Percentiles rank a stretch among this genome's conserved stretches.
Evolutionary conservation across 2,329 filamentous ascomycete species (phyloP).

Genomic region (Cladosporium sp.): DNA sequence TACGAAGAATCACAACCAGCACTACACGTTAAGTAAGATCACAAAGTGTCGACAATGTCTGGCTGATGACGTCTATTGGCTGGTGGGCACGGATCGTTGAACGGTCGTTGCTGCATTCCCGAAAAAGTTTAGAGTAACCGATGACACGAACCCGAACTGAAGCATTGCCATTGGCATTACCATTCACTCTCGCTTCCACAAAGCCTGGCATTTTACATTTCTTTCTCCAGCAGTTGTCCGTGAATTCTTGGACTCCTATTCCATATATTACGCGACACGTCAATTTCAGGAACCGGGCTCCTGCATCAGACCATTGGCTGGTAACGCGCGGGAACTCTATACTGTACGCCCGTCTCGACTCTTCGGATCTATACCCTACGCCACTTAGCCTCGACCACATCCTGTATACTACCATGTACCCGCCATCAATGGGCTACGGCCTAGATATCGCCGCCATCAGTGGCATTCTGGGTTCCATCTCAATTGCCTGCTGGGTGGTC

Average conservation of each 20-base stretch:
- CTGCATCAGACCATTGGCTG: background rate
- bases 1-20: background rate
- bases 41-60: background rate
- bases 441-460: constrained; percentile 88
- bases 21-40: background rate
- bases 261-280: background rate
- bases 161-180: background rate
- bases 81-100: background rate
- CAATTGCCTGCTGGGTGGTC: constrained; percentile 96
- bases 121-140: background rate
- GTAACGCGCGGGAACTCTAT: background rate
- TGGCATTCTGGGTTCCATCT: constrained; percentile 92
- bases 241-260: background rate
- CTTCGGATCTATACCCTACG: background rate
- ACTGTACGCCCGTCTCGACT: background rate
- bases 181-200: background rate
- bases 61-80: background rate
- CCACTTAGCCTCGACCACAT: background rate
- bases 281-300: background rate
- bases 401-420: constrained; percentile 45
- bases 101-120: background rate
- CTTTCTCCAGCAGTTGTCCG: background rate
- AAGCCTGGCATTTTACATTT: background rate
- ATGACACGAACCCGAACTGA: background rate
- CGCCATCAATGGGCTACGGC: constrained; percentile 52